Conservation (phyloP, 176 grass and related monocot genomes). For the Sorghum bicolor region Sorghum_bicolor_NCBIv3 NC_012873.2:51936001-51936500, state of each 20-base stretch:
- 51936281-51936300: not conserved
- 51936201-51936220: slow-evolving; percentile 15
- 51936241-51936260: slow-evolving; percentile 41
- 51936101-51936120: slow-evolving; percentile 6
- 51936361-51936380: not conserved
- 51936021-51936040: slow-evolving; percentile 64
- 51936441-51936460: slow-evolving; percentile 20
- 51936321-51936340: not conserved
- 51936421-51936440: slow-evolving; percentile 40
- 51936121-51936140: slow-evolving; percentile 36
- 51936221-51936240: slow-evolving; percentile 33
- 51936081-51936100: not conserved
- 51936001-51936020: slow-evolving; percentile 15
- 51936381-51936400: slow-evolving; percentile 19
- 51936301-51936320: not conserved
- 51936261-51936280: slow-evolving; percentile 31
- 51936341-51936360: not conserved
- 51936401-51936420: slow-evolving; percentile 14
- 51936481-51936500: slow-evolving; percentile 31
- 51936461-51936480: slow-evolving; percentile 23
- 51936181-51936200: slow-evolving; percentile 1
- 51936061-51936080: slow-evolving; percentile 42
- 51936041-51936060: slow-evolving; percentile 44
- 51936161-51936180: slow-evolving; percentile 26
- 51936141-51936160: slow-evolving; percentile 43